A percentile compares a stretch with the other conserved stretches of the same genome.
These are phyloP conservation scores for Lobosporangium transversale DNA, from an alignment of 192 early-diverging fungal genomes.

Conservation along the genomic window DNA sequence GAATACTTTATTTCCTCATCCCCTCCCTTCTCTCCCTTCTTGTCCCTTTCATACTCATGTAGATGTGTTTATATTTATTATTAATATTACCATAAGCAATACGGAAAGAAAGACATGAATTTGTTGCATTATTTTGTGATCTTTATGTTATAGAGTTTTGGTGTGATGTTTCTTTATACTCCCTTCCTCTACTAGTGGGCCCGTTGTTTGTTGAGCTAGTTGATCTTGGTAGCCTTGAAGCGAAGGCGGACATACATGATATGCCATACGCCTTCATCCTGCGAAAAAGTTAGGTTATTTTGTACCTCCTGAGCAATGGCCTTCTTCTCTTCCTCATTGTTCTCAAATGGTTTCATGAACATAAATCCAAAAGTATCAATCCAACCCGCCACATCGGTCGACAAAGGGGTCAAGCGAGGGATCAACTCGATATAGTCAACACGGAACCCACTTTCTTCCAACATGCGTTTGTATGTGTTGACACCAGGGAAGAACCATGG, in stretches of 20 bases:
- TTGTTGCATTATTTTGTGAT: too few species aligned
- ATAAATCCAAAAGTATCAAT: slow-evolving; percentile 73
- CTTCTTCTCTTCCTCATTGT: slow-evolving; percentile 29
- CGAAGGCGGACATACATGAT: slow-evolving; percentile 52
- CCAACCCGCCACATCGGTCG: slow-evolving; percentile 70
- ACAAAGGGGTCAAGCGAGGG: slow-evolving; percentile 64
- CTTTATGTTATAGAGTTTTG: too few species aligned
- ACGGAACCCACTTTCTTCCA: slow-evolving; percentile 62
- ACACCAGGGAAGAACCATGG: slow-evolving; percentile 59
- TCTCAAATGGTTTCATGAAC: slow-evolving; percentile 61
- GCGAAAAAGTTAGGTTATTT: slow-evolving; percentile 26
- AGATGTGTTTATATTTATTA: too few species aligned
- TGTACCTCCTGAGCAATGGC: slow-evolving; percentile 32
- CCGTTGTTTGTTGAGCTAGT: too few species aligned
- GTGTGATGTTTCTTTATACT: too few species aligned
- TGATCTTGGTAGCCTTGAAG: slow-evolving; percentile 44
- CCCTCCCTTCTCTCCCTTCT: too few species aligned
- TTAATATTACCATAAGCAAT: too few species aligned
- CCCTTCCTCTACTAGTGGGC: too few species aligned
- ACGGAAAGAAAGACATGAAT: too few species aligned
- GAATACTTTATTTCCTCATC: too few species aligned
- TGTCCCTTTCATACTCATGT: too few species aligned
- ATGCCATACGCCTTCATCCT: slow-evolving; percentile 38
- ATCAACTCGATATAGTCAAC: slow-evolving; percentile 57
- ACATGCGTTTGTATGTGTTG: slow-evolving; percentile 58